Percentiles rank a stretch among this genome's conserved stretches.
Conservation (phyloP, 495 filamentous ascomycete genomes). For the Aspergillus taichungensis region DNA sequence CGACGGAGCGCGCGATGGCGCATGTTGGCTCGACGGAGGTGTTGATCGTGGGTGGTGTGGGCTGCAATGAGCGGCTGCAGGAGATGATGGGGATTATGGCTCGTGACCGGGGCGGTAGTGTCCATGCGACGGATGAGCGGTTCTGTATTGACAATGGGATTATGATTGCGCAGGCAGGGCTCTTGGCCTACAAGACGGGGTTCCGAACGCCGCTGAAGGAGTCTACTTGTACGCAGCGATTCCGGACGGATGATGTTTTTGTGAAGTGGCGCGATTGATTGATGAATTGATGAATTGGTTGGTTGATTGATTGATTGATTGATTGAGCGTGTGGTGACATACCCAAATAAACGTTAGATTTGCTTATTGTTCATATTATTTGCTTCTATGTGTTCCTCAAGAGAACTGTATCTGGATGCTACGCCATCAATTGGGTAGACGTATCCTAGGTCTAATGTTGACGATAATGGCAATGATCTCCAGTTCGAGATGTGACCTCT, state of each 20-base stretch:
- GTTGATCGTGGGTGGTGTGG: conserved; percentile 93
- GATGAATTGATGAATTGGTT: background rate
- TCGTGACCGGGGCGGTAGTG: conserved; percentile 75
- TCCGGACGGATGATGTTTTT: conserved; percentile 88
- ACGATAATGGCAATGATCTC: too few relatives aligned
- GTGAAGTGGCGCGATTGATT: conserved; percentile 74
- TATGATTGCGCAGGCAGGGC: conserved; percentile 96
- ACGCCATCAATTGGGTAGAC: too few relatives aligned
- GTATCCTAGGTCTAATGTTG: too few relatives aligned
- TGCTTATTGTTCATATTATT: too few relatives aligned
- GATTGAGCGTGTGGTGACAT: too few relatives aligned
- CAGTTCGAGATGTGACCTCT: too few relatives aligned
- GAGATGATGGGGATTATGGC: conserved; percentile 99
- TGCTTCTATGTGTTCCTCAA: too few relatives aligned
- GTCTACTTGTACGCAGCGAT: conserved; percentile 85
- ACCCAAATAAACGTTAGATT: too few relatives aligned
- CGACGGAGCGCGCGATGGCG: conserved; percentile 96
- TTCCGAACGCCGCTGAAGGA: conserved; percentile 69
- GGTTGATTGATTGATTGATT: background rate
- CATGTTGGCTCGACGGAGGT: conserved; percentile 89
- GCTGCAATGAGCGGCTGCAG: conserved; percentile 92
- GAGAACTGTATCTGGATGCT: too few relatives aligned
- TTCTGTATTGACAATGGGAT: conserved; percentile 99
- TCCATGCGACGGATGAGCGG: conserved; percentile 91
- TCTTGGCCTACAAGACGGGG: conserved; percentile 74